Evolutionary conservation across 2,329 filamentous ascomycete genomes (phyloP).

Genomic region (Penicillium hordei): DNA sequence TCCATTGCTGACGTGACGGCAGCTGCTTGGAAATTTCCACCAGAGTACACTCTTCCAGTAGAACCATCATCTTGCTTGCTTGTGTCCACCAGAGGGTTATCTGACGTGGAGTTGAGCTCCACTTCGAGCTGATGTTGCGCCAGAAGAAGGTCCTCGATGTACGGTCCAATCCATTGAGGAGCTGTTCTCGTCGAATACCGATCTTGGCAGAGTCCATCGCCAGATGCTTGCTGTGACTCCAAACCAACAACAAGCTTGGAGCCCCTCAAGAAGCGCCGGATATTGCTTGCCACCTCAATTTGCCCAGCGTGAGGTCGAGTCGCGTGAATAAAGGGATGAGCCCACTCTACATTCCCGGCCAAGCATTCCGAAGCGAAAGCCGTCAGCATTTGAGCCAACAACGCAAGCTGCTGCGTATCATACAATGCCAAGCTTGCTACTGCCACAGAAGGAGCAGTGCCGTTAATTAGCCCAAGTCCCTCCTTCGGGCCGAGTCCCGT

Average conservation of each 20-base stretch:
- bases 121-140: conserved; percentile 57
- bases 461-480: conserved; percentile 53
- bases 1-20: conserved; percentile 65
- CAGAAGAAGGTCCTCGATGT: conserved; percentile 62
- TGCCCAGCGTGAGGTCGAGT: conserved; percentile 63
- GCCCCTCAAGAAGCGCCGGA: conserved; percentile 51
- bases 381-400: conserved; percentile 60
- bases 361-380: conserved; percentile 63
- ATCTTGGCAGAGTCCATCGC: conserved; percentile 56
- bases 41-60: conserved; percentile 54
- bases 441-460: conserved; percentile 50
- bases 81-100: conserved; percentile 63
- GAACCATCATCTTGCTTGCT: conserved; percentile 9
- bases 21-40: conserved; percentile 68
- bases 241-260: conserved; percentile 46
- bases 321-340: conserved; percentile 58
- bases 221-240: conserved; percentile 15
- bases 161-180: conserved; percentile 67
- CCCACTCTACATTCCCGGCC: conserved; percentile 56
- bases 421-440: conserved; percentile 51
- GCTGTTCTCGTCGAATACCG: conserved; percentile 65
- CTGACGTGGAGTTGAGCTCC: conserved; percentile 67
- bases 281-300: conserved; percentile 57
- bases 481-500: conserved; percentile 51
- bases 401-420: conserved; percentile 54